Evolutionary conservation across 2,329 filamentous ascomycete species (phyloP), one percentile per base, ranked within the genome.

Genomic region (Aspergillus phoenicis): DNA sequence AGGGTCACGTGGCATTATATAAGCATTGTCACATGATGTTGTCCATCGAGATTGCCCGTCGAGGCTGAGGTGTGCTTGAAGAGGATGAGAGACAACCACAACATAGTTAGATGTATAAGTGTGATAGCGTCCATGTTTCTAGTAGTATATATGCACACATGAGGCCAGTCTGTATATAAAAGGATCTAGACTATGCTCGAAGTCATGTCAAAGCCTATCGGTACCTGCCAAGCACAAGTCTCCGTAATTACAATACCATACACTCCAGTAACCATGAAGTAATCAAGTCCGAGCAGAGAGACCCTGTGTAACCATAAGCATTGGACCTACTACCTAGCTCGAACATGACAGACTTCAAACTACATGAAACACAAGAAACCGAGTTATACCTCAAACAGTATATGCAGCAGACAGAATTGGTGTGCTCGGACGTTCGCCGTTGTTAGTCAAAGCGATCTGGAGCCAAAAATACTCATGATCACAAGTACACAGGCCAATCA

Each of bases 1-100:
- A 13, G 3, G 24, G 8, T 45, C 61, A 58, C 58, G 61, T 58
- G 58, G 26, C 10, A 2, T 58, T 63, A 63, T 30, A n/a, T 60
- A 58, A 61, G 13, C 24, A 33, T 3, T n/a, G 26, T 56, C 58
- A 63, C 54, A 28, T 58, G 43, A 58, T 4, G 2, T 20, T 20
- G 20, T 20, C 20, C 20, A 20, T 20, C 20, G 20, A 20, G 2
- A 20, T 20, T 20, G 20, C 20, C 20, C 20, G 20, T 17, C 38
- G n/a, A 39, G 38, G 39, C 39, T 17, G n/a, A 41, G 26, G 26
- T 26, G 26, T 36, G 39, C 39, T 20, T 17, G 39, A 43, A 8
- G 8, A 43, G n/a, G 8, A 20, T 2, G 15, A 11, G 5, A 15
- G 17, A 10, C 2, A 22, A 8, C n/a, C 39, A 17, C 8, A 43